These are phyloP conservation scores for Zygosaccharomyces rouxii DNA, from an alignment of 805 yeast species.

Conservation along the genomic window DNA sequence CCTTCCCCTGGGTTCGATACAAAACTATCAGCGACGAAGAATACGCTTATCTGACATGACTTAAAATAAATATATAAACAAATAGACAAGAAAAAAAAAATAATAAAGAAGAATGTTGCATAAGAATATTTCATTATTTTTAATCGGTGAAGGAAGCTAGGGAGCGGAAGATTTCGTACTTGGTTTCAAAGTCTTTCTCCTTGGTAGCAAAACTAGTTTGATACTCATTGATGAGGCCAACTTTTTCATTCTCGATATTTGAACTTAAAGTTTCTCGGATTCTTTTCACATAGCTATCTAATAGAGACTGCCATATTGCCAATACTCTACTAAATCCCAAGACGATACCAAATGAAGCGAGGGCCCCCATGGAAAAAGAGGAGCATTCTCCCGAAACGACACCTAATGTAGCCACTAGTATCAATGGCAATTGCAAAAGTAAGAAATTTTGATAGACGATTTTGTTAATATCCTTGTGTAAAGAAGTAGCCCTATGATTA, in stretches of 20 bases:
- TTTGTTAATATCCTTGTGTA: slow-evolving; percentile 29
- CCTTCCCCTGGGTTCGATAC: slow-evolving; percentile 79
- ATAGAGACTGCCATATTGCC: slow-evolving; percentile 28
- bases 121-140: slow-evolving; percentile 1
- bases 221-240: slow-evolving; percentile 5
- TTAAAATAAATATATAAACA: neutral
- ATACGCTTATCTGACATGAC: slow-evolving; percentile 29
- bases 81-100: neutral
- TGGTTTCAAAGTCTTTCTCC: slow-evolving; percentile 1
- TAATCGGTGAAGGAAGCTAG: neutral
- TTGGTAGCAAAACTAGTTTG: slow-evolving; percentile 3
- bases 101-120: slow-evolving; percentile 3
- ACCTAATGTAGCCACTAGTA: slow-evolving; percentile 28
- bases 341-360: slow-evolving; percentile 32
- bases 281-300: slow-evolving; percentile 8
- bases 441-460: slow-evolving; percentile 27
- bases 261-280: slow-evolving; percentile 15
- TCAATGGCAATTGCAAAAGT: slow-evolving; percentile 33
- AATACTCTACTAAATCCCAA: slow-evolving; percentile 34
- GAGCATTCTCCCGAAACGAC: slow-evolving; percentile 29
- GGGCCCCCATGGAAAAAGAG: slow-evolving; percentile 32
- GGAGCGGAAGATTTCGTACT: neutral
- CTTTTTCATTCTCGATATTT: slow-evolving; percentile 15
- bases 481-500: slow-evolving; percentile 16
- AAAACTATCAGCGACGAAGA: slow-evolving; percentile 42